Evolutionary conservation across 1,139 yeast species (phyloP), one percentile per base, ranked within the genome.

Genomic region (Chernovozyma aurita): DNA sequence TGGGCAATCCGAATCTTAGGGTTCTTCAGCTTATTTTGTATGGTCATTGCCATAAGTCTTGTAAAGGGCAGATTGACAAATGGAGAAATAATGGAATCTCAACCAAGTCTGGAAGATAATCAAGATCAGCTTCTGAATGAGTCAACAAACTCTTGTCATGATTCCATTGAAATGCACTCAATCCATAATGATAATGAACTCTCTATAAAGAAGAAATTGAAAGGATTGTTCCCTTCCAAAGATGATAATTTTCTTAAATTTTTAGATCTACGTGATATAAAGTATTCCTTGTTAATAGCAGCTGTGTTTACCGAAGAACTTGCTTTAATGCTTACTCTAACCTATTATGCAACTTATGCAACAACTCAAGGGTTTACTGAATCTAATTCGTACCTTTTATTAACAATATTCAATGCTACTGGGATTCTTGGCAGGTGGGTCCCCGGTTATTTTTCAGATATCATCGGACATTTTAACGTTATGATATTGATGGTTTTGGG

Each of bases 401-500:
- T 79, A 27, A 78, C 85, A 0, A 63, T 76, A 8, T 63, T 70
- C 47, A 81, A 79, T 55, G 80, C 78, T 1, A 61, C 75, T 2
- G 85, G 86, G 4, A 65, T 78, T 13, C 44, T 70, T 3, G 87
- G 86, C 1, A 59, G 87, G 41, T 69, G 70, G 38, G 46, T 77
- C 5, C 81, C 85, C 1, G 79, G 80, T 22, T 44, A 72, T 8
- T 70, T 80, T 0, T 83, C 82, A 40, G 74, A 63, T 39, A 67
- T 54, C 40, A 42, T 71, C 22, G 88, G 88, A 0, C 62, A 75
- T 27, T 80, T 74, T 54, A 81, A 80, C 47, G 63, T 79, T 15
- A 72, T 73, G 49, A 57, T 71, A 24, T 38, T 52, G 17, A 61
- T 76, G 57, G 53, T 74, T 43, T 18, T 57, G n/a, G 45, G 67